Percentiles rank a stretch among this genome's conserved stretches.
These are phyloP conservation scores for Crepidotus variabilis DNA, from an alignment of 768 basidiomycete species.

Conservation along the genomic window DNA sequence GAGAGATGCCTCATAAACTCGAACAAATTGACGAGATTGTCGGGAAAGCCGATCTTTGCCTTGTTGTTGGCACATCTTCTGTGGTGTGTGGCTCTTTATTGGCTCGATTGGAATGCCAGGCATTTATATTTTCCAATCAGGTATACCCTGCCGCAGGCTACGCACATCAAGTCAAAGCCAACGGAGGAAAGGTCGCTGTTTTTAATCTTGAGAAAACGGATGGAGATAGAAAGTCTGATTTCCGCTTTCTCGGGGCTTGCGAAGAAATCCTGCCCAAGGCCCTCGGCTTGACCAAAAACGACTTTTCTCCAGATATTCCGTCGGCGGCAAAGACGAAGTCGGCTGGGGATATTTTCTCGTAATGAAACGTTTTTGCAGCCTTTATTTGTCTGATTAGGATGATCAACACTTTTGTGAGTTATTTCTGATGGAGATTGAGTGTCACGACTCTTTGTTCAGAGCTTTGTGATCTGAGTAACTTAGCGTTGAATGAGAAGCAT, in stretches of 20 bases:
- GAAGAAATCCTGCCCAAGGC: constrained; percentile 41
- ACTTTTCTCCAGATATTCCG: background rate
- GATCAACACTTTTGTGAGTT: too few relatives aligned
- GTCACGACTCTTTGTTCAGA: too few relatives aligned
- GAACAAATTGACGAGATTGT: constrained; percentile 38
- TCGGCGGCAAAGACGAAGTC: too few relatives aligned
- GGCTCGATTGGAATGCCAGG: too few relatives aligned
- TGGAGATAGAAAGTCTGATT: constrained; percentile 42
- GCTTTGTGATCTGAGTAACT: too few relatives aligned
- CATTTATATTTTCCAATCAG: constrained; percentile 17
- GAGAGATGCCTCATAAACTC: constrained; percentile 38
- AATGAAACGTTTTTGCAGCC: too few relatives aligned
- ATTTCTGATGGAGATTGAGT: too few relatives aligned
- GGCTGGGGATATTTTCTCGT: too few relatives aligned
- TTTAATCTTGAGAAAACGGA: constrained; percentile 32
- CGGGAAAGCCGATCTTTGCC: constrained; percentile 42
- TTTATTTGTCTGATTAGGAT: too few relatives aligned
- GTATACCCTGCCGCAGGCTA: constrained; percentile 42
- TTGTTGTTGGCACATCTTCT: constrained; percentile 56
- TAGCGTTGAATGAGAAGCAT: too few relatives aligned
- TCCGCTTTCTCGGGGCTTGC: constrained; percentile 47
- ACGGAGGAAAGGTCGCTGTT: constrained; percentile 37
- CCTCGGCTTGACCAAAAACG: constrained; percentile 22
- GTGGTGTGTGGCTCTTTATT: constrained; percentile 28
- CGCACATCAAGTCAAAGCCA: constrained; percentile 25